A percentile compares a stretch with the other conserved stretches of the same genome.
These are phyloP conservation scores for Aureobasidium vineae DNA, from an alignment of 2,329 filamentous ascomycete genomes.

Conservation along the genomic window DNA sequence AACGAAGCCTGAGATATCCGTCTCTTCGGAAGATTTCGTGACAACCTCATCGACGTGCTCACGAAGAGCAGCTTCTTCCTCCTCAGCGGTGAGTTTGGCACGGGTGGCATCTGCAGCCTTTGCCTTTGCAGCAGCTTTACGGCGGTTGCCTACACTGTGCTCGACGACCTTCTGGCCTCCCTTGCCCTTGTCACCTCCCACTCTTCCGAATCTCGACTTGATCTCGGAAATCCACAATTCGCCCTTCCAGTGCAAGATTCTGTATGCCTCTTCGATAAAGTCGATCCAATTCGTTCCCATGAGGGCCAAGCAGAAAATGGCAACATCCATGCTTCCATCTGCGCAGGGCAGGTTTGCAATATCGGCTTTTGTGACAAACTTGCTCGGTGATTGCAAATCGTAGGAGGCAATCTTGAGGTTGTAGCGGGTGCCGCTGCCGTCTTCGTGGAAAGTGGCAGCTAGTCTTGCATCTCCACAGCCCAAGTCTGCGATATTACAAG, in stretches of 20 bases:
- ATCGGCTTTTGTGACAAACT: slow-evolving; percentile 82
- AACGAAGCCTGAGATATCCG: slow-evolving; percentile 83
- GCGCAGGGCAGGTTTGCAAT: slow-evolving; percentile 77
- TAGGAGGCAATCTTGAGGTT: slow-evolving; percentile 76
- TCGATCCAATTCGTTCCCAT: slow-evolving; percentile 99
- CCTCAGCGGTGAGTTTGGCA: slow-evolving; percentile 54
- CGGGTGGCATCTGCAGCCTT: slow-evolving; percentile 39
- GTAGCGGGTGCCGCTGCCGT: slow-evolving; percentile 59
- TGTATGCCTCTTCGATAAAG: slow-evolving; percentile 94
- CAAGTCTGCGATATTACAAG: slow-evolving; percentile 81
- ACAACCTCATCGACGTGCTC: slow-evolving; percentile 66
- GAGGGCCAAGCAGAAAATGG: slow-evolving; percentile 91
- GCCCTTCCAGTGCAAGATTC: slow-evolving; percentile 86
- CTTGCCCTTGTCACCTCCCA: slow-evolving; percentile 47
- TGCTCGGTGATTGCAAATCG: slow-evolving; percentile 75
- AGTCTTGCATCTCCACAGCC: slow-evolving; percentile 91
- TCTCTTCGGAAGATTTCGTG: slow-evolving; percentile 63
- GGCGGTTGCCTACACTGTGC: slow-evolving; percentile 67
- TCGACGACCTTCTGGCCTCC: slow-evolving; percentile 51
- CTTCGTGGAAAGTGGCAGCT: slow-evolving; percentile 62
- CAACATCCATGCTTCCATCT: slow-evolving; percentile 75
- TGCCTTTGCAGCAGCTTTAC: slow-evolving; percentile 48
- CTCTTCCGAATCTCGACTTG: slow-evolving; percentile 80
- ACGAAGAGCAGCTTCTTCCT: slow-evolving; percentile 57
- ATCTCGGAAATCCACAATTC: slow-evolving; percentile 98